Evolutionary conservation across 2,329 filamentous ascomycete genomes (phyloP).

Genomic region (Diplodia corticola): DNA sequence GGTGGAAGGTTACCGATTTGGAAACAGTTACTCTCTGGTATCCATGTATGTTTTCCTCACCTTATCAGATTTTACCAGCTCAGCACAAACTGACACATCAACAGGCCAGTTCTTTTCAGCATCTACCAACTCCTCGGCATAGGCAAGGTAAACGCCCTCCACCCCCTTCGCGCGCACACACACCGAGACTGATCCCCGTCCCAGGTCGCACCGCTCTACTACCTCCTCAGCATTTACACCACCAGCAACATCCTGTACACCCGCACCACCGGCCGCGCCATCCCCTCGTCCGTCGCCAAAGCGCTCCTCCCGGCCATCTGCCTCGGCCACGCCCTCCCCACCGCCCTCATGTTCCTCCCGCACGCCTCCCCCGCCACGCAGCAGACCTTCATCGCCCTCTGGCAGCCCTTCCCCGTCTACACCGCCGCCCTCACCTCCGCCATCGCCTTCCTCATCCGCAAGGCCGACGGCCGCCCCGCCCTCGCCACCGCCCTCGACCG

Average conservation of each 20-base stretch:
- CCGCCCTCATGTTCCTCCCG: constrained; percentile 30
- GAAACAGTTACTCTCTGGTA: constrained; percentile 10
- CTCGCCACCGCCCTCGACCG: neutral
- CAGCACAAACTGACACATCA: neutral
- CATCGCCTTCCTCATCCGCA: neutral
- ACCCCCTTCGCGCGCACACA: neutral
- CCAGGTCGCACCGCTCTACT: constrained; percentile 31
- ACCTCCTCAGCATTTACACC: constrained; percentile 26
- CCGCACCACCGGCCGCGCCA: constrained; percentile 19
- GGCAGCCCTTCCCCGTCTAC: constrained; percentile 25
- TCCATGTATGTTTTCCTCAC: constrained; percentile 1
- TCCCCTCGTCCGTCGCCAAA: constrained; percentile 27
- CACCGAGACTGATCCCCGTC: neutral
- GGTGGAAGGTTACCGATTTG: constrained; percentile 17
- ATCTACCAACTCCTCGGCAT: constrained; percentile 14
- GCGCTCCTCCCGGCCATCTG: constrained; percentile 30
- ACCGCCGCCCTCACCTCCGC: neutral
- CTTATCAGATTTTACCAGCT: too few relatives aligned
- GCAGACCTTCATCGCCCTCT: constrained; percentile 29
- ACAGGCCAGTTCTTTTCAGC: constrained; percentile 13
- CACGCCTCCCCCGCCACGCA: constrained; percentile 24
- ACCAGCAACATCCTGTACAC: constrained; percentile 25
- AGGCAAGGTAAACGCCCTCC: neutral
- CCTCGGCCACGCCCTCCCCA: constrained; percentile 31
- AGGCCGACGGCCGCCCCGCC: too few relatives aligned